These are phyloP conservation scores for Sporothrix sp. DNA, from an alignment of 2,329 filamentous ascomycete genomes.

Conservation along the genomic window DNA sequence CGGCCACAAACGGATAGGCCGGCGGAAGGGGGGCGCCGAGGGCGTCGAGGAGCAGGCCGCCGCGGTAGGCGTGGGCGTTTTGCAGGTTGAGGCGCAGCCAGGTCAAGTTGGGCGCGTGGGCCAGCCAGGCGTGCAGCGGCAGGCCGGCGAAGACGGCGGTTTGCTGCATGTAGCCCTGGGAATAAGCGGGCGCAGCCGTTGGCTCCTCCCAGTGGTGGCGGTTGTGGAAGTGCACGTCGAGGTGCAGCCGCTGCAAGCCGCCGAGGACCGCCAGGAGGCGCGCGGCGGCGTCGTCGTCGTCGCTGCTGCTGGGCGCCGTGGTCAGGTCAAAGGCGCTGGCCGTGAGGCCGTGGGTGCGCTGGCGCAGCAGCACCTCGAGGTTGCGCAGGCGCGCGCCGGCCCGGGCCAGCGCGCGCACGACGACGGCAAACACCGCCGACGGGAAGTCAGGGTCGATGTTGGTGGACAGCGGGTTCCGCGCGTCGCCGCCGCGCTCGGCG, in stretches of 20 bases:
- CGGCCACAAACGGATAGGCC: neutral
- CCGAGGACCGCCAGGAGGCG: constrained; percentile 32
- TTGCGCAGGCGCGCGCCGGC: constrained; percentile 29
- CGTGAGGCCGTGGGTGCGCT: constrained; percentile 22
- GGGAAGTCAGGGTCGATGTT: constrained; percentile 18
- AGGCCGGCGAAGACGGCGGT: constrained; percentile 9
- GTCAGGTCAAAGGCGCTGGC: constrained; percentile 39
- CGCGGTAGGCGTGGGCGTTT: neutral
- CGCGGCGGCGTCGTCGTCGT: constrained; percentile 22
- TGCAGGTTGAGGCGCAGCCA: constrained; percentile 46
- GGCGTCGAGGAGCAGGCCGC: neutral
- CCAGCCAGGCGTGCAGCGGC: constrained; percentile 28
- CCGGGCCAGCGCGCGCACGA: constrained; percentile 34
- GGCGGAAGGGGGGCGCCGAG: neutral
- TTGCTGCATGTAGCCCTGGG: neutral
- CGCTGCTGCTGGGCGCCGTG: no score
- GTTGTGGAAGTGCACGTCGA: constrained; percentile 22
- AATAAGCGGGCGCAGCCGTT: no score
- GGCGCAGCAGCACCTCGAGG: constrained; percentile 39
- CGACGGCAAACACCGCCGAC: constrained; percentile 29
- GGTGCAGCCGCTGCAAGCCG: constrained; percentile 36
- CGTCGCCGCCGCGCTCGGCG: constrained; percentile 22
- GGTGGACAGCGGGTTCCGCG: constrained; percentile 23
- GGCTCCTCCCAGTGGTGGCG: neutral
- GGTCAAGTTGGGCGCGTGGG: constrained; percentile 32